Base-by-base conservation (phyloP, 768 basidiomycete species). In the Hygrocybe coccinea region DNA sequence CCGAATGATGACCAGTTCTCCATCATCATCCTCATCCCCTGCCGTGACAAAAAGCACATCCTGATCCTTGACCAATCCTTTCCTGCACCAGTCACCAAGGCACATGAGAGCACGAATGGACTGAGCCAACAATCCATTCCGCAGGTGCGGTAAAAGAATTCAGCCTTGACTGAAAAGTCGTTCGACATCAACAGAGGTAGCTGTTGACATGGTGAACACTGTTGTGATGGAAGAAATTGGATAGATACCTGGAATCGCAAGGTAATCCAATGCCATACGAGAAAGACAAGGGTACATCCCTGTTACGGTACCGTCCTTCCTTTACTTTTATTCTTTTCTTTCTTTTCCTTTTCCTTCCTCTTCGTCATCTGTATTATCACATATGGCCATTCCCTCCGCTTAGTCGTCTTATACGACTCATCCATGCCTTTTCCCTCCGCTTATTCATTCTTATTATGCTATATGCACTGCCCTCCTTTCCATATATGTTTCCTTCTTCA, bases 211-310 rank as follows among this genome's bases (percentile, higher is more conserved):
- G 46, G 22, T 50, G 7, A 34, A 5, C 21, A 6, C 7, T 37
- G 11, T 14, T 10, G 22, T 33, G 49, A 50, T 50, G 6, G n/a
- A 50, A 14, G 15, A 10, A 14, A 50, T 50, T 7, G 14, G 2
- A 7, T 22, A 22, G 7, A 2, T 46, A 21, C 44, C 44, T 46
- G 44, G 44, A 19, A 46, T 46, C 5, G 44, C 7, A 22, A 68
- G 57, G 35, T 68, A 68, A 37, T 70, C 60, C 0, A 68, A 52
- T 7, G 64, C 69, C 71, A 72, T 69, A 0, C 57, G 51, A 14
- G 61, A 59, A 5, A 68, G 61, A 5, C 47, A 43, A 7, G 65
- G 64, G 44, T 62, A 68, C 15, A 46, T 12, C 2, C n/a, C n/a
- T n/a, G n/a, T n/a, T n/a, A n/a, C n/a, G n/a, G n/a, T n/a, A n/a